These are phyloP conservation scores for Salix dunnii DNA, from an alignment of 345 rosid species.

Conservation along the genomic window DNA sequence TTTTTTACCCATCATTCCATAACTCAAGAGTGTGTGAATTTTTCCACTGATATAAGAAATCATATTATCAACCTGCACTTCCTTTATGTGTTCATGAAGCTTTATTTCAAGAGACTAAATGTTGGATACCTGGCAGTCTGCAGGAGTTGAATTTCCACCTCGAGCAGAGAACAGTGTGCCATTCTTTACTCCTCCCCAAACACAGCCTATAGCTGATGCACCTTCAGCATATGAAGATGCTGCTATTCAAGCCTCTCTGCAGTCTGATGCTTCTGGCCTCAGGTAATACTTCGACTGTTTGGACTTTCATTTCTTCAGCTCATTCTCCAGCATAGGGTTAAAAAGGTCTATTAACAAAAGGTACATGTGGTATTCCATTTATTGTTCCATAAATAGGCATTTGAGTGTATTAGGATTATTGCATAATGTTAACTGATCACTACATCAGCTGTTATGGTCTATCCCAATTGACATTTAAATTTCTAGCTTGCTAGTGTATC, in stretches of 20 bases:
- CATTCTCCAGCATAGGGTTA: background rate
- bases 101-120: background rate
- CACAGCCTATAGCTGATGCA: slow-evolving; percentile 62
- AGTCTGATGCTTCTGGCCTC: slow-evolving; percentile 79
- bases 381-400: background rate
- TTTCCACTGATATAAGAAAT: background rate
- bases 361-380: background rate
- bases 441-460: background rate
- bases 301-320: background rate
- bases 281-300: slow-evolving; percentile 44
- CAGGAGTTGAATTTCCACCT: slow-evolving; percentile 91
- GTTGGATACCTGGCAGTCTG: slow-evolving; percentile 47
- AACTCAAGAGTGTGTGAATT: background rate
- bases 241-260: slow-evolving; percentile 86
- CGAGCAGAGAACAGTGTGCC: slow-evolving; percentile 77
- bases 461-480: background rate
- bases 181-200: slow-evolving; percentile 93
- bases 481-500: background rate
- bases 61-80: background rate
- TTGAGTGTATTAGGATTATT: background rate
- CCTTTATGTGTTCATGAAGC: background rate
- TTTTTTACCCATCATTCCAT: background rate
- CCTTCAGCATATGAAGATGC: slow-evolving; percentile 71
- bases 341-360: background rate
- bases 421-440: background rate